Evolutionary conservation across 805 yeast species (phyloP), one percentile per base, ranked within the genome.

Genomic region (Saccharomycopsis sp.): DNA sequence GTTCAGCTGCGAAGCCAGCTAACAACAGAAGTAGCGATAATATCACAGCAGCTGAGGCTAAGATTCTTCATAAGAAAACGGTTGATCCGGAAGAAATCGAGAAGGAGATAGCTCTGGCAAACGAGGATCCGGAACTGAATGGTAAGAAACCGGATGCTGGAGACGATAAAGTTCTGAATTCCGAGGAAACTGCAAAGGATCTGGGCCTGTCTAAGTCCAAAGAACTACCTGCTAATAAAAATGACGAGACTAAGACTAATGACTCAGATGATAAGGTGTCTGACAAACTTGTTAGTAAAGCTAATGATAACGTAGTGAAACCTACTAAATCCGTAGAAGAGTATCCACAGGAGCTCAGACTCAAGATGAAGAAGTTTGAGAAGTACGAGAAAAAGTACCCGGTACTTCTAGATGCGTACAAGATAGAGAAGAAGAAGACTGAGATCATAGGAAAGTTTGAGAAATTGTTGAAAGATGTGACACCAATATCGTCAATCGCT

Each of bases 311-410:
- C 29, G 12, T 38, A 38, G 15, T 38, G 44, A 38, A 38, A 38
- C 12, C 12, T 12, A 12, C 38, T 29, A 29, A 29, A 5, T 12
- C 38, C 9, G 12, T 29, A 5, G 38, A 29, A 12, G 38, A 29
- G 12, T 29, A 29, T 29, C 38, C 38, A 0, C 78, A 79, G 1
- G 82, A 79, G 2, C 71, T 90, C 17, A 78, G 80, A 60, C 72
- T 83, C 3, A 87, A 85, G 66, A 71, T 91, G 70, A 78, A 79
- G 58, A 92, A 89, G 73, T 89, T 87, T 67, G 82, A 79, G 58
- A 91, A 90, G 69, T 93, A 92, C 70, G 98, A 93, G 69, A 87
- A 86, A 55, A 91, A 90, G 69, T 93, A 94, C 68, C 99, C 99
- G 0, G 73, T 83, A 50, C 74, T 93, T 15, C 77, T 91, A 55